Evolutionary conservation across 78 protist species (phyloP), one percentile per base, ranked within the genome.

Genomic region (Dictyostelium purpureum): DNA sequence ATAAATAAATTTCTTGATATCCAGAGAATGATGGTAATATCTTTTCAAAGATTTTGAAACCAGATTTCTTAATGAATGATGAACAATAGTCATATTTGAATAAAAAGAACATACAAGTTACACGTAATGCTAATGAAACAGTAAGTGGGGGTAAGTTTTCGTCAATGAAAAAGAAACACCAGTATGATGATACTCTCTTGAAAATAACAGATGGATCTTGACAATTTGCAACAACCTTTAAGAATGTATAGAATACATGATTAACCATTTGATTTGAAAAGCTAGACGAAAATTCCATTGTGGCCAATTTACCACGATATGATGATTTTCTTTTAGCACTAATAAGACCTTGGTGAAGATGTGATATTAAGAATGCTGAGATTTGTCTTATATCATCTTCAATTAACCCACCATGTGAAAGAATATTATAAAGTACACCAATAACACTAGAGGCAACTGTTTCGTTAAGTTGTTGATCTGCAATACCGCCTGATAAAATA

Each of bases 131-230:
- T 45, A 85, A 38, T 6, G 80, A 52, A 1, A 85, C 82, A 0
- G 82, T 71, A 3, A 85, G 47, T 2, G 92, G 92, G 28, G 92
- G 92, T n/a, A 40, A 37, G 28, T 42, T 28, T 2, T 85, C 92
- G 33, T 57, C 59, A 57, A 85, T 85, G 71, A 85, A 85, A 74
- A 73, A 85, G 82, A 85, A 85, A 21, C 75, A 45, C 92, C 92
- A 85, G 18, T 71, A 85, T 1, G 80, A 45, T 5, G 92, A 85
- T 11, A 85, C 92, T 35, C 82, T 63, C 18, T 47, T 49, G 19
- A 42, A 85, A 66, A 85, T 85, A 9, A 76, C 82, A 1, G 57
- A 2, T 0, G 92, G 49, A 16, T 85, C 92, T 70, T 73, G 65
- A 16, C 74, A 59, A 61, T 47, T 73, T 7, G 83, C 21, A 11